phyloP scores from a whole-genome alignment of 352 stramenopile genomes.

The Phytopythium delawarense region DNA sequence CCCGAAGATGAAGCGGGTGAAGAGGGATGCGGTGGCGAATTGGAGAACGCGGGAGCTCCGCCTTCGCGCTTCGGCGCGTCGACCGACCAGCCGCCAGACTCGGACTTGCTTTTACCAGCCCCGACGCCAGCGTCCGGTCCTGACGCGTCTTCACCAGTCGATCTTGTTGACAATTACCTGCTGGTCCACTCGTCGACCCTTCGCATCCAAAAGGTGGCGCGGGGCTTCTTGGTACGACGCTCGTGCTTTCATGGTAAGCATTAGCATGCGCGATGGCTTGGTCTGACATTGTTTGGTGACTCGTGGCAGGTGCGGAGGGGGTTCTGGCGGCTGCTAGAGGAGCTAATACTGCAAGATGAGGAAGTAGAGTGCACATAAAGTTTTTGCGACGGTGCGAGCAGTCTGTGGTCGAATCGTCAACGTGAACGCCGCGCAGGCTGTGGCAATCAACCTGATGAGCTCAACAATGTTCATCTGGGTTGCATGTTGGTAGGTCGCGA shows the following conservation, averaged over 20 bases:
- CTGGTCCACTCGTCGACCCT: constrained; percentile 1
- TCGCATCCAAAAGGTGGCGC: constrained; percentile 3
- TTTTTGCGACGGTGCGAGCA: not conserved
- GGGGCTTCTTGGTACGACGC: constrained; percentile 4
- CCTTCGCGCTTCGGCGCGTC: not conserved
- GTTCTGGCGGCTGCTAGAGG: constrained; percentile 38
- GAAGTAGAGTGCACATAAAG: not conserved
- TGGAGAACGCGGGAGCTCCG: not conserved
- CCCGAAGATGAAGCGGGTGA: not conserved
- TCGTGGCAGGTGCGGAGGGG: constrained; percentile 23
- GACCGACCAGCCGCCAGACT: not conserved
- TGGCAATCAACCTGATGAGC: not conserved
- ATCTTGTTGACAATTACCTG: constrained; percentile 1
- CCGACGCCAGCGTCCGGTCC: no score
- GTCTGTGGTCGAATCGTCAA: not conserved
- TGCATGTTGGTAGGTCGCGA: not conserved
- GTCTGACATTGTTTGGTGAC: not conserved
- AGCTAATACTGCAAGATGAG: constrained; percentile 21
- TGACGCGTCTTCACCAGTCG: no score
- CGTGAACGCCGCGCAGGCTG: not conserved
- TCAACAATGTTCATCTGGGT: not conserved
- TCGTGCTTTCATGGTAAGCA: not conserved
- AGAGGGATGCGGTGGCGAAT: not conserved
- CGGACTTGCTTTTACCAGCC: not conserved
- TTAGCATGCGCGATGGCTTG: not conserved